Conservation (phyloP, 164 flowering plant species). For the Malania oleifera region DNA sequence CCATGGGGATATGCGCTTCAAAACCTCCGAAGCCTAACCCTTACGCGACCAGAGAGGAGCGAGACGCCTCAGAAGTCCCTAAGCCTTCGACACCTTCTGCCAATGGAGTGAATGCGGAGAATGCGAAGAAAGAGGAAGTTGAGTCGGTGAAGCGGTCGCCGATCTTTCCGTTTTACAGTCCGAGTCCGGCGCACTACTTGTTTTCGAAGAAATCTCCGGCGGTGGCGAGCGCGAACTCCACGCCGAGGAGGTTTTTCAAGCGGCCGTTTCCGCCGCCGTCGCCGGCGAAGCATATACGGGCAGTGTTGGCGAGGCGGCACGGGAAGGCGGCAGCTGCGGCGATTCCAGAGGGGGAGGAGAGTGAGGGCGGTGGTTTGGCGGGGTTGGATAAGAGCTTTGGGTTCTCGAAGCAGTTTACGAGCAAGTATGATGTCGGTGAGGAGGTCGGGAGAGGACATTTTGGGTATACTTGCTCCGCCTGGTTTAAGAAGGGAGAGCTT, state of each 20-base stretch:
- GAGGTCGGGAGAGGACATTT: slow-evolving; percentile 74
- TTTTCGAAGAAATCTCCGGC: slow-evolving; percentile 25
- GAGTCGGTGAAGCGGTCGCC: slow-evolving; percentile 30
- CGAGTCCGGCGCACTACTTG: slow-evolving; percentile 42
- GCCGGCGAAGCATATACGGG: slow-evolving; percentile 59
- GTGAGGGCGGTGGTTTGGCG: slow-evolving; percentile 24
- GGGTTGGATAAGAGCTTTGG: slow-evolving; percentile 59
- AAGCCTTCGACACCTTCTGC: neutral
- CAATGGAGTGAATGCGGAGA: neutral
- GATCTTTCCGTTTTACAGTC: slow-evolving; percentile 46
- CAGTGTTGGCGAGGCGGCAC: slow-evolving; percentile 37
- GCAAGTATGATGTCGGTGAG: slow-evolving; percentile 48
- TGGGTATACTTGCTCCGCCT: slow-evolving; percentile 62
- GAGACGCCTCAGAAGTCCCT: neutral
- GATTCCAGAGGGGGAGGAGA: slow-evolving; percentile 27
- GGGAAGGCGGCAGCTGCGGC: slow-evolving; percentile 23
- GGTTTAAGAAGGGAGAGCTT: slow-evolving; percentile 46
- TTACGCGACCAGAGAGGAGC: slow-evolving; percentile 18
- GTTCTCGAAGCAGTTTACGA: slow-evolving; percentile 46
- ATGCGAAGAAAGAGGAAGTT: neutral
- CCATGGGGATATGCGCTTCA: slow-evolving; percentile 46
- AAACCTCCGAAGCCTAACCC: slow-evolving; percentile 42
- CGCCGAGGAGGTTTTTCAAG: slow-evolving; percentile 40
- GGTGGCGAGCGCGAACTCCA: slow-evolving; percentile 24
- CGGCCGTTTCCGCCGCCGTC: slow-evolving; percentile 54